Conservation (phyloP, 768 basidiomycete genomes). For the Megacollybia marginata region DNA sequence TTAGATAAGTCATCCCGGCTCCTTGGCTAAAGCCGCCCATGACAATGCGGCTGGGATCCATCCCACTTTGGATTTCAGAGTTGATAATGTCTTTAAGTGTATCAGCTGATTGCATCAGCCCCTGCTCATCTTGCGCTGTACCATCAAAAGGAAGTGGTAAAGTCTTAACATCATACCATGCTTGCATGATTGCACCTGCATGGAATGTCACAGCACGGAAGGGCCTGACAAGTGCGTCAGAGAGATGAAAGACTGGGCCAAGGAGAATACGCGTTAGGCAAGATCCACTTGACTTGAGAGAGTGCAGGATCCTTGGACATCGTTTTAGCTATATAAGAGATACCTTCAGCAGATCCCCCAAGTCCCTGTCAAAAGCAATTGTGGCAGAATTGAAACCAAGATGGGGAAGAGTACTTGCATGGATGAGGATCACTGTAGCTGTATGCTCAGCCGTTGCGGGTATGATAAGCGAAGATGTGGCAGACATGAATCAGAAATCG, state of each 20-base stretch:
- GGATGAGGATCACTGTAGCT: not conserved
- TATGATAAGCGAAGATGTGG: not conserved
- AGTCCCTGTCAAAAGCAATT: not conserved
- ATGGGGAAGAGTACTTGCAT: not conserved
- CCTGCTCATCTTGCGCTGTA: slow-evolving; percentile 24
- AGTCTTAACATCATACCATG: not conserved
- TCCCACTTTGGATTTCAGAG: slow-evolving; percentile 32
- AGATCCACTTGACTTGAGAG: not conserved
- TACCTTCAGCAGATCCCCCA: not conserved
- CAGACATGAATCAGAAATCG: too few species aligned
- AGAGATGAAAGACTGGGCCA: not conserved
- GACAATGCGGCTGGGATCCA: slow-evolving; percentile 33
- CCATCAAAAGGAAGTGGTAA: too few species aligned
- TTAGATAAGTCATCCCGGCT: slow-evolving; percentile 34
- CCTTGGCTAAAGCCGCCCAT: slow-evolving; percentile 46
- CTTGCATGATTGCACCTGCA: not conserved
- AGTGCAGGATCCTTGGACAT: not conserved
- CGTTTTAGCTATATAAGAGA: not conserved
- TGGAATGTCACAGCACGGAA: not conserved
- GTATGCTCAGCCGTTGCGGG: not conserved
- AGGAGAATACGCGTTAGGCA: not conserved
- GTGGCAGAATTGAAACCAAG: too few species aligned
- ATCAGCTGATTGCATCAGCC: slow-evolving; percentile 30
- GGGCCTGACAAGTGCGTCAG: not conserved
- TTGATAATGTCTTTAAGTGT: slow-evolving; percentile 32